Base-by-base conservation (phyloP, 1,139 yeast species). In the Saccharomycopsis hybrid region DNA sequence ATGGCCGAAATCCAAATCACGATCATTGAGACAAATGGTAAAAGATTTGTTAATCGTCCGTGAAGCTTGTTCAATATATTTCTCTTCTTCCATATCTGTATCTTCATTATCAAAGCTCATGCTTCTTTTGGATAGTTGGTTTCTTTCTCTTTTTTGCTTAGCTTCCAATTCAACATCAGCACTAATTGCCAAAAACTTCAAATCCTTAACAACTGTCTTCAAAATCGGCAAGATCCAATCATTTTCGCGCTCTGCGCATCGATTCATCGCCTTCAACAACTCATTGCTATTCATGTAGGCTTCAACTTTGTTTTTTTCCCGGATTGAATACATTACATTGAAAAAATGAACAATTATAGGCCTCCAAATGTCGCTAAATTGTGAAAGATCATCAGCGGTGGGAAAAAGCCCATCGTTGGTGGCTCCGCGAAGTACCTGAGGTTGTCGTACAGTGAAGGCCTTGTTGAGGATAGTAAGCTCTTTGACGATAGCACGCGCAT, bases 21-120 rank as follows among this genome's bases (percentile, higher is more conserved):
- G 76, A 65, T 90, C 97, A 56, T 85, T 87, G 41, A 89, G 69
- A 56, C 95, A 85, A 3, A 85, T 65, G 55, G 85, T 86, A 65
- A 89, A 85, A 4, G 92, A 78, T 54, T 80, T 74, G 65, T 88
- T 89, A 53, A 88, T 68, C 4, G 73, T 63, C 63, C 70, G 77
- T 4, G 88, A 90, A 51, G 86, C 72, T 50, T 70, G 68, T 54
- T 80, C 85, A 49, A 76, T 62, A 54, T 61, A 62, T 53, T 49
- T 59, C 64, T 31, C 54, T 50, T 40, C 62, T 65, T 44, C 41
- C n/a, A 24, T 18, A 11, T 27, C n/a, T 5, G 25, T 36, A 27
- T 32, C 8, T 18, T 36, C 36, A n/a, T n/a, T n/a, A n/a, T n/a
- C n/a, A n/a, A n/a, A n/a, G n/a, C n/a, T n/a, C n/a, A n/a, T n/a